These are phyloP conservation scores for Aristolochia fimbriata DNA, from an alignment of 164 flowering plant species.

Conservation along the genomic window DNA sequence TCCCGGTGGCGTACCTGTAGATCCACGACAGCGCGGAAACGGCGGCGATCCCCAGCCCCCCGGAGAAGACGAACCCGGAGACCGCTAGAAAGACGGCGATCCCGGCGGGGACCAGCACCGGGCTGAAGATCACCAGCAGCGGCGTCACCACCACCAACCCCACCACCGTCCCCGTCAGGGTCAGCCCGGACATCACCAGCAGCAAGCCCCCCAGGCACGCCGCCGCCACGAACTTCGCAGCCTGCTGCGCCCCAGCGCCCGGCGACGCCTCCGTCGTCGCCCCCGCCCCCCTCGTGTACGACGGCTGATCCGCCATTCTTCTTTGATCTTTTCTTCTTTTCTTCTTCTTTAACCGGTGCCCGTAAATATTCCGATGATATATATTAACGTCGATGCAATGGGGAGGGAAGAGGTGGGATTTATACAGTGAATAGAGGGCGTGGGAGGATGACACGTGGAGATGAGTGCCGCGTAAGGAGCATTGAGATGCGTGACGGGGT, in stretches of 20 bases:
- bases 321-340: too few relatives aligned
- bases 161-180: slow-evolving; percentile 15
- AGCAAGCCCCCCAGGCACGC: slow-evolving; percentile 14
- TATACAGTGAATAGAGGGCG: background rate
- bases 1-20: slow-evolving; percentile 8
- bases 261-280: slow-evolving; percentile 11
- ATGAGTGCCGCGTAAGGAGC: background rate
- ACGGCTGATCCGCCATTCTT: background rate
- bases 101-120: slow-evolving; percentile 19
- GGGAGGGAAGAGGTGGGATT: too few relatives aligned
- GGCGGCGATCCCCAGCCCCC: slow-evolving; percentile 14
- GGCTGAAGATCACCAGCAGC: slow-evolving; percentile 18
- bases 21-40: slow-evolving; percentile 17
- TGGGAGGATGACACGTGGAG: background rate
- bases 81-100: slow-evolving; percentile 9
- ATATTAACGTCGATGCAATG: too few relatives aligned
- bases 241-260: slow-evolving; percentile 10
- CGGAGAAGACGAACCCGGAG: slow-evolving; percentile 17
- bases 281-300: background rate
- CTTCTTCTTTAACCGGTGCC: too few relatives aligned
- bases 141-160: slow-evolving; percentile 18
- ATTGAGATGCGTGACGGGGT: too few relatives aligned
- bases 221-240: slow-evolving; percentile 17
- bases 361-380: too few relatives aligned
- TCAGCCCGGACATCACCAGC: slow-evolving; percentile 18